Conservation (phyloP, 2,329 filamentous ascomycete species). For the Aspergillus terreus region DNA sequence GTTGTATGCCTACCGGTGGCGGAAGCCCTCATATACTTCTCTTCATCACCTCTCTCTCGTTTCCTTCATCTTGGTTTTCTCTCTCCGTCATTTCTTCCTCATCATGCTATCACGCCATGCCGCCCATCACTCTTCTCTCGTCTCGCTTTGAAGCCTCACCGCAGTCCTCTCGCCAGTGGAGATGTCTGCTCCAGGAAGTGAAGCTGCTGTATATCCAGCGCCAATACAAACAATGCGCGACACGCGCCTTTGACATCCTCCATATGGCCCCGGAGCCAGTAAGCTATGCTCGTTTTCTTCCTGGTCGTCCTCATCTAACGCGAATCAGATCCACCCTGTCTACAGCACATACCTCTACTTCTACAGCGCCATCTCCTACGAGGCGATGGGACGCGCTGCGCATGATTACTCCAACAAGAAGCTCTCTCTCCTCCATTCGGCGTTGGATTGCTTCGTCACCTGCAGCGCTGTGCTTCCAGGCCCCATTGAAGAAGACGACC, state of each 20-base stretch:
- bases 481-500: background rate
- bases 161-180: conserved; percentile 30
- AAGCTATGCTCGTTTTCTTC: conserved; percentile 6
- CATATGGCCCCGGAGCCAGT: conserved; percentile 23
- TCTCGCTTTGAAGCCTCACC: conserved; percentile 17
- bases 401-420: conserved; percentile 47
- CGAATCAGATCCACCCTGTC: conserved; percentile 29
- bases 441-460: conserved; percentile 38
- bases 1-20: background rate
- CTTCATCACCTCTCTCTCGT: background rate
- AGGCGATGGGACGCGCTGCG: conserved; percentile 44
- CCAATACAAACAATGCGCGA: conserved; percentile 41
- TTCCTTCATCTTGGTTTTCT: background rate
- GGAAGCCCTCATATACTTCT: background rate
- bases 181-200: conserved; percentile 26
- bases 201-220: conserved; percentile 35
- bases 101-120: conserved; percentile 3
- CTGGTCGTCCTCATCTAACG: background rate
- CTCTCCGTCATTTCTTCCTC: background rate
- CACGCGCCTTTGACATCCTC: conserved; percentile 30
- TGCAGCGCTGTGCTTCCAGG: conserved; percentile 28
- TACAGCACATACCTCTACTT: conserved; percentile 42
- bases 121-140: conserved; percentile 17
- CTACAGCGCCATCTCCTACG: conserved; percentile 45
- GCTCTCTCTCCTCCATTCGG: conserved; percentile 37